Evolutionary conservation across 139 green algal genomes (phyloP).

Genomic region (Ulvella scutata): DNA sequence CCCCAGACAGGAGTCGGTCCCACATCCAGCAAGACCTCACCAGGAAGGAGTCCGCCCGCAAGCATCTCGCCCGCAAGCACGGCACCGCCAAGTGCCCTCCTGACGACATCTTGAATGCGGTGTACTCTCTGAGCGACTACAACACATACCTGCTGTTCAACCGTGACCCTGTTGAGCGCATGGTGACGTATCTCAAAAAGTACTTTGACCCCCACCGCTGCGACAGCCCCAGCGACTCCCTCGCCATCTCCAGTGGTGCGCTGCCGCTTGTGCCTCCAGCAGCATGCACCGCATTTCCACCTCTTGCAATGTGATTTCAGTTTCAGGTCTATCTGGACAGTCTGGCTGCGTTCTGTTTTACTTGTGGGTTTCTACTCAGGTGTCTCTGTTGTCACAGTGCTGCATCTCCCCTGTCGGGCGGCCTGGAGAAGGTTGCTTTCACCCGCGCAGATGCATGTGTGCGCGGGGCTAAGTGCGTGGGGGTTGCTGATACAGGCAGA

Average conservation of each 20-base stretch:
- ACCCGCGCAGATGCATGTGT: neutral
- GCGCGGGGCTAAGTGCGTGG: too few species aligned
- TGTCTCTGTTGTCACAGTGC: neutral
- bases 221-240: constrained; percentile 10
- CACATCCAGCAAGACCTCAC: constrained; percentile 73
- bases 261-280: too few species aligned
- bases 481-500: constrained; percentile 15
- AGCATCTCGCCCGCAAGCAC: constrained; percentile 51
- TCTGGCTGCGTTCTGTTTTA: too few species aligned
- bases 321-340: too few species aligned
- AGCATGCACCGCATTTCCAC: too few species aligned
- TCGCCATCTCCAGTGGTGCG: constrained; percentile 35
- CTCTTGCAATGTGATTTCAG: too few species aligned
- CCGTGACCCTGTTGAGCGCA: constrained; percentile 62
- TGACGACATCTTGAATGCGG: constrained; percentile 63
- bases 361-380: too few species aligned
- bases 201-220: constrained; percentile 24
- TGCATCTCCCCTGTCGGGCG: neutral
- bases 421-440: neutral
- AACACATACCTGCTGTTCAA: constrained; percentile 88
- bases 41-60: constrained; percentile 68
- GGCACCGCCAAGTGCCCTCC: constrained; percentile 9
- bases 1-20: constrained; percentile 14
- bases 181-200: constrained; percentile 35
- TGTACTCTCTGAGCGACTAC: constrained; percentile 88